phyloP scores from a whole-genome alignment of 257 asterid species.

The Coffea eugenioides region DNA sequence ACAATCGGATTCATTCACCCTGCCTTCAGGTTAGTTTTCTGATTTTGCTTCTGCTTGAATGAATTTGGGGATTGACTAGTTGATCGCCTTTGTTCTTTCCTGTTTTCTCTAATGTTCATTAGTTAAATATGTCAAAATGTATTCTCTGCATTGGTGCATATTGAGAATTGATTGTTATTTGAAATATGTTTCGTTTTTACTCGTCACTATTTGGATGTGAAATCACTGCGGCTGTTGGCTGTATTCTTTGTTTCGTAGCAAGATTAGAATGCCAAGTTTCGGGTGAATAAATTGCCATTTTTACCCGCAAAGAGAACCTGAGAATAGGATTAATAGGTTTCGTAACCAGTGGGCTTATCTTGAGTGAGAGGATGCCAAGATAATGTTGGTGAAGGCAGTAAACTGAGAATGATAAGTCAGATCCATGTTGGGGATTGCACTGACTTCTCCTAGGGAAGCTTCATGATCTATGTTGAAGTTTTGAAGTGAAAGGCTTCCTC shows the following conservation, averaged over 20 bases:
- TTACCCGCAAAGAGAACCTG: too few species aligned
- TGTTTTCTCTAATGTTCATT: not conserved
- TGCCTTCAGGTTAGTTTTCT: conserved; percentile 28
- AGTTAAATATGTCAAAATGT: not conserved
- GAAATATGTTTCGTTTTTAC: not conserved
- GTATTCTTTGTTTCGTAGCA: not conserved
- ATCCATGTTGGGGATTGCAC: not conserved
- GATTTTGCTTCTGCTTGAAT: not conserved
- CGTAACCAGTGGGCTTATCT: not conserved
- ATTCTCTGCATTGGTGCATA: not conserved
- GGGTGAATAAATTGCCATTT: not conserved
- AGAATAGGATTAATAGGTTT: not conserved
- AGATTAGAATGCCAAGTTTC: not conserved
- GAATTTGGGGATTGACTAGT: not conserved
- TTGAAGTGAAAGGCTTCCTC: not conserved
- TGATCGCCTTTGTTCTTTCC: not conserved
- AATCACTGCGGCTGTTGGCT: not conserved
- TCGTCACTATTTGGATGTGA: not conserved
- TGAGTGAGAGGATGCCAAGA: not conserved
- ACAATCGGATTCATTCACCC: conserved; percentile 23
- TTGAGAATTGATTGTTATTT: not conserved
- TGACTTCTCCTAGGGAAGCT: not conserved
- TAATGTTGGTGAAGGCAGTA: not conserved
- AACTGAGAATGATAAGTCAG: not conserved
- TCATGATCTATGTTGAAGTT: not conserved